Evolutionary conservation across 176 grass and related monocot species (phyloP).

Genomic region (Zoysia japonica): DNA sequence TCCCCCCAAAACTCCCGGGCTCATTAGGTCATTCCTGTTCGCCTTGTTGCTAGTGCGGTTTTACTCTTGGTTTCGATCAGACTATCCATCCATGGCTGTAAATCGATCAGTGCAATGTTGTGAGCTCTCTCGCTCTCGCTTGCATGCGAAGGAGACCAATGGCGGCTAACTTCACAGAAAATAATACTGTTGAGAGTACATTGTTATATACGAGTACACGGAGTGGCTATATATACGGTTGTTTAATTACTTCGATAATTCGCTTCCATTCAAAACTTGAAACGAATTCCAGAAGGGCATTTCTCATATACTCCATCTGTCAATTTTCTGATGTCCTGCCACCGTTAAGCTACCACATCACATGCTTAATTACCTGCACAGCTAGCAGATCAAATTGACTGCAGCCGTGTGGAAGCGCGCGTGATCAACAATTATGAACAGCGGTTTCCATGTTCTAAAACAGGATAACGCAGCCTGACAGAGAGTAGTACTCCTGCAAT

Average conservation of each 20-base stretch:
- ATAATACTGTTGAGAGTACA: too few relatives aligned
- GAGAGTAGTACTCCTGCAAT: constrained; percentile 1
- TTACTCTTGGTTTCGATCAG: neutral
- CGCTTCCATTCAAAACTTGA: too few relatives aligned
- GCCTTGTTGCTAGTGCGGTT: neutral
- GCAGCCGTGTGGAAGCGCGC: constrained; percentile 1
- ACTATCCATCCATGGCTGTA: neutral
- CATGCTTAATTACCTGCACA: neutral
- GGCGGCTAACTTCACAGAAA: too few relatives aligned
- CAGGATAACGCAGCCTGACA: constrained; percentile 38
- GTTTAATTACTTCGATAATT: too few relatives aligned
- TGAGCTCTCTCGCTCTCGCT: neutral
- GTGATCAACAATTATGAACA: constrained; percentile 35
- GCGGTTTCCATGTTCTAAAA: constrained; percentile 34
- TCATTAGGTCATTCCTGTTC: neutral
- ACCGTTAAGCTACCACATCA: neutral
- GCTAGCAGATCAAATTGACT: neutral
- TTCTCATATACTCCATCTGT: too few relatives aligned
- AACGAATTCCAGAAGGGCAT: too few relatives aligned
- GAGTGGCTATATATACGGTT: too few relatives aligned
- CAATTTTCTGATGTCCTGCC: too few relatives aligned
- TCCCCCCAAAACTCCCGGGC: neutral
- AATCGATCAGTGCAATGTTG: neutral
- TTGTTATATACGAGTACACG: too few relatives aligned
- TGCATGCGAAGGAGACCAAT: neutral